Evolutionary conservation across 169 alveolate genomes (phyloP).

Genomic region (Eimeria acervulina): DNA sequence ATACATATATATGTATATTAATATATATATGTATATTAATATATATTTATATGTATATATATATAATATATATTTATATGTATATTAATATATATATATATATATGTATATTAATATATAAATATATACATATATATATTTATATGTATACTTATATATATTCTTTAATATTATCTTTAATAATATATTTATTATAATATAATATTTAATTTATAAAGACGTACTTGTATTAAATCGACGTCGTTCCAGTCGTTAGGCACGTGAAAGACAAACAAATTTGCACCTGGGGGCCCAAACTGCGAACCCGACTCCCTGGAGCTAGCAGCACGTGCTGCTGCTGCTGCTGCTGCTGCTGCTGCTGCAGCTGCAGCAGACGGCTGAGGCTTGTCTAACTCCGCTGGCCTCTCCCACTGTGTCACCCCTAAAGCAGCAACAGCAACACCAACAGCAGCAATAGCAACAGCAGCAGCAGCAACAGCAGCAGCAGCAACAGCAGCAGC

Average conservation of each 20-base stretch:
- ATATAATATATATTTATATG: too few relatives aligned
- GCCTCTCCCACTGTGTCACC: constrained; percentile 95
- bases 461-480: constrained; percentile 12
- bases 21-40: too few relatives aligned
- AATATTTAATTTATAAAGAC: constrained; percentile 80
- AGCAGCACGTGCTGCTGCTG: constrained; percentile 70
- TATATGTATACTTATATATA: too few relatives aligned
- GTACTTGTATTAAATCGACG: constrained; percentile 90
- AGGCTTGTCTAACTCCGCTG: constrained; percentile 91
- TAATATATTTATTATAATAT: too few relatives aligned
- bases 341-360: constrained; percentile 78
- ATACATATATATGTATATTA: too few relatives aligned
- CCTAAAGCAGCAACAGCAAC: constrained; percentile 81
- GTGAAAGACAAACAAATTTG: constrained; percentile 96
- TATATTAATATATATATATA: too few relatives aligned
- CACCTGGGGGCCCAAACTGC: constrained; percentile 95
- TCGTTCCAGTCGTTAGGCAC: constrained; percentile 96
- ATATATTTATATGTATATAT: too few relatives aligned
- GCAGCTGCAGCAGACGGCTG: constrained; percentile 86
- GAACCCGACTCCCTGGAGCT: background rate
- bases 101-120: too few relatives aligned
- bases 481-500: background rate
- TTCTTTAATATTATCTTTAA: too few relatives aligned
- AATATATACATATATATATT: too few relatives aligned
- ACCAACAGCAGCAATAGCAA: background rate